Evolutionary conservation across 768 basidiomycete species (phyloP), one percentile per base, ranked within the genome.

Genomic region (Tulasnella sp.): DNA sequence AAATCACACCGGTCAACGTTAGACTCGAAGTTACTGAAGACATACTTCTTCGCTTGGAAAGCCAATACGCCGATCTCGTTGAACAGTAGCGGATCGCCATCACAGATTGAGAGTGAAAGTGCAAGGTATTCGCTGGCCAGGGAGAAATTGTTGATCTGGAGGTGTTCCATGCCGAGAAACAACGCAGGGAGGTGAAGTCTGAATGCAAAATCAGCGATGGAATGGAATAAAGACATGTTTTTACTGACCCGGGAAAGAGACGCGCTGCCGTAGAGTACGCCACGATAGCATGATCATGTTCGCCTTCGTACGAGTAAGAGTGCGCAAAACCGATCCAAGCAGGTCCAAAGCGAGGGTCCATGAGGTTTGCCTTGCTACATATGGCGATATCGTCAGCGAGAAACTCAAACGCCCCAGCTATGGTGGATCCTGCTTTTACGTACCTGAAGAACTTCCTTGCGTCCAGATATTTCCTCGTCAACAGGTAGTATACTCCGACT

Each of bases 301-400:
- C 96, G 15, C 94, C 94, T 70, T 99, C 96, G 65, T 89, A 76
- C 1, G 95, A 91, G 73, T 96, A 99, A 0, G 93, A 93, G 71
- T 99, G 96, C 9, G 88, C 96, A 69, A 98, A 99, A 2, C 93
- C 90, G 52, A 97, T 82, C 96, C 96, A 99, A 0, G 95, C 91
- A 9, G 96, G 93, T 0, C 84, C 91, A 70, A 96, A 96, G 3
- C 95, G 81, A 19, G 94, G 89, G 68, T 99, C 95, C 85, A 98
- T 92, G 13, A 99, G 73, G 2, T 90, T 92, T 0, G 94, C 90
- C 79, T 99, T 99, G 67, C 94, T 95, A 61, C 47, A 38, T 38
- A 38, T 15, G 15, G 15, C 5, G 15, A 38, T 38, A 5, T 15
- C 34, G 34, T 38, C 34, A 38, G 34, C 34, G 34, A 38, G 34